These are phyloP conservation scores for Yarrowia hollandica DNA, from an alignment of 805 yeast species.

Conservation along the genomic window DNA sequence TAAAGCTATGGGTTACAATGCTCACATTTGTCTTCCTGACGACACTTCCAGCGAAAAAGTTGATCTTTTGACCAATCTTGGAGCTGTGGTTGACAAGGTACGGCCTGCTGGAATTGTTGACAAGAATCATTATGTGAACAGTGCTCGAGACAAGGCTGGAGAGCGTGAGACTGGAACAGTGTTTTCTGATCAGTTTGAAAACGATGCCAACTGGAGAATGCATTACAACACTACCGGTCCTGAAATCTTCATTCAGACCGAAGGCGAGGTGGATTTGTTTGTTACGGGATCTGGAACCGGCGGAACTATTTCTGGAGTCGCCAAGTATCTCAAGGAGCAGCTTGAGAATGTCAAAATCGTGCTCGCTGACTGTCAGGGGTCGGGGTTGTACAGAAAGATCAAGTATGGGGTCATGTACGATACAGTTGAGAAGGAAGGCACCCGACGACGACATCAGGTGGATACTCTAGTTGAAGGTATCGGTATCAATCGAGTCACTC, in stretches of 20 bases:
- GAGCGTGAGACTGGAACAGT: slow-evolving; percentile 40
- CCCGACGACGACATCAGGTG: slow-evolving; percentile 91
- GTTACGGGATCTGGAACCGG: slow-evolving; percentile 96
- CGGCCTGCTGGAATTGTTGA: slow-evolving; percentile 95
- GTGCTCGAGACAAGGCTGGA: slow-evolving; percentile 52
- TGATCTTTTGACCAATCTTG: slow-evolving; percentile 65
- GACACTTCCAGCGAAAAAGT: slow-evolving; percentile 88
- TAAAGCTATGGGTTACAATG: slow-evolving; percentile 80
- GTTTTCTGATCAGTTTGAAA: slow-evolving; percentile 95
- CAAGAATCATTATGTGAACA: slow-evolving; percentile 87
- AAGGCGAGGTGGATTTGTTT: slow-evolving; percentile 64
- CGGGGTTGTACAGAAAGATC: slow-evolving; percentile 82
- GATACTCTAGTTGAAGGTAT: slow-evolving; percentile 94
- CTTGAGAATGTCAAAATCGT: slow-evolving; percentile 51
- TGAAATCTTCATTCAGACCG: slow-evolving; percentile 77
- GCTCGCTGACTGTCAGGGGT: slow-evolving; percentile 94
- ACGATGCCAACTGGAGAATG: slow-evolving; percentile 81
- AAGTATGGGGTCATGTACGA: slow-evolving; percentile 95
- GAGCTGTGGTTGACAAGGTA: slow-evolving; percentile 81
- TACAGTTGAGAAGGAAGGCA: slow-evolving; percentile 83
- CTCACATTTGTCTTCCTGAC: slow-evolving; percentile 93
- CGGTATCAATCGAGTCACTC: slow-evolving; percentile 84
- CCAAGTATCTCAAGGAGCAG: slow-evolving; percentile 64
- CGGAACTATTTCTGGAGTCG: slow-evolving; percentile 94
- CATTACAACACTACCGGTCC: slow-evolving; percentile 89